Evolutionary conservation across 768 basidiomycete genomes (phyloP), one percentile per base, ranked within the genome.

Genomic region (Rubroboletus satanas): DNA sequence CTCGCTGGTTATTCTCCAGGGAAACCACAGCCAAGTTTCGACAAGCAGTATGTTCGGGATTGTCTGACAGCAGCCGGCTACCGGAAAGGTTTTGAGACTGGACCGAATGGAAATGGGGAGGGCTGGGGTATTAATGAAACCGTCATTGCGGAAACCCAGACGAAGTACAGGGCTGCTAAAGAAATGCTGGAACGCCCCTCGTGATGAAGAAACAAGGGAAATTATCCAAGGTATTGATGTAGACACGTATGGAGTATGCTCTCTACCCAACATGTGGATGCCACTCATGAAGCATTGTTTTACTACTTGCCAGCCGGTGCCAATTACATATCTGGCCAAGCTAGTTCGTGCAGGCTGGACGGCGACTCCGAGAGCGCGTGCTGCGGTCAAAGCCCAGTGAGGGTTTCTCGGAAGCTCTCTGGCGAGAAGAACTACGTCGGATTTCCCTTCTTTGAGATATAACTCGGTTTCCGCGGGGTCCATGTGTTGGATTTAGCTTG

Each of bases 41-140:
- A 98, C 71, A 99, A 98, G 74, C 97, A 99, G 73, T 98, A 89
- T 65, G 74, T 98, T 52, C 78, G 97, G 18, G 95, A 98, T 67
- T 92, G 93, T 87, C 75, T 99, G 29, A 85, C 86, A 11, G 65
- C 73, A 28, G 73, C 75, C 7, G 93, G 93, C 1, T 93, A 90
- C 66, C 76, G 72, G 60, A 88, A 87, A 66, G 90, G 90, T 1
- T 69, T 90, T n/a, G 91, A 93, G 68, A 79, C 74, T 48, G 91
- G 90, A 12, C 82, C 82, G 0, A 75, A 81, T 55, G 83, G 86
- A 31, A 76, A 81, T 50, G 82, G 83, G 14, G 77, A 84, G 46
- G 93, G 92, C 7, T 97, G 95, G 83, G 69, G 75, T 5, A 87
- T 98, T 55, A 85, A 83, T 5, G 79, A 88, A 21, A 78, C 78